Conservation (phyloP, 2,329 filamentous ascomycete genomes). For the Colletotrichum agaves region DNA sequence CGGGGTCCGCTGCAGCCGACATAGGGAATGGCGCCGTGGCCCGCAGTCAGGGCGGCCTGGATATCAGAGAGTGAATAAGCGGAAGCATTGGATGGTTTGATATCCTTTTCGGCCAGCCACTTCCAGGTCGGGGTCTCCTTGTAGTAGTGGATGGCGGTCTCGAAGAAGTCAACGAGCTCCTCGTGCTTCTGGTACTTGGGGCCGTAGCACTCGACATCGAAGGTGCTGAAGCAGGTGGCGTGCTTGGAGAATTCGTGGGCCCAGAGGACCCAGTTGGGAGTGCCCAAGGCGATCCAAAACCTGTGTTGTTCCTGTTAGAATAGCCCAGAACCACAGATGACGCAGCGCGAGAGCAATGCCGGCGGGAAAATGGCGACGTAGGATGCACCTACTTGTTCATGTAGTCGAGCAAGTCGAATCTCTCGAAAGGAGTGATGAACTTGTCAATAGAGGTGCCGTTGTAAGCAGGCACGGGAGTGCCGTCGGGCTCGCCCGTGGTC, state of each 20-base stretch:
- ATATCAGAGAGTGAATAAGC: slow-evolving; percentile 65
- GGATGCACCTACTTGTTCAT: slow-evolving; percentile 65
- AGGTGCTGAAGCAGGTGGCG: slow-evolving; percentile 74
- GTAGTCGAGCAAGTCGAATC: slow-evolving; percentile 68
- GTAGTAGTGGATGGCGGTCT: slow-evolving; percentile 69
- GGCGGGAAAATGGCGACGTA: background rate
- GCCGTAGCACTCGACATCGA: slow-evolving; percentile 73
- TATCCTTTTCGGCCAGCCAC: slow-evolving; percentile 66
- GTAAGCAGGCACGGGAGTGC: slow-evolving; percentile 66
- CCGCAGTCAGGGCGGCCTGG: slow-evolving; percentile 58
- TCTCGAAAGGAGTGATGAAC: slow-evolving; percentile 68
- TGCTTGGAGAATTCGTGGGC: slow-evolving; percentile 76
- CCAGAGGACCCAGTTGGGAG: slow-evolving; percentile 70
- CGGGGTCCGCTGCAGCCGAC: slow-evolving; percentile 69
- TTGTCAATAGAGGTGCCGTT: slow-evolving; percentile 66
- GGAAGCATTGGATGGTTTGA: slow-evolving; percentile 68
- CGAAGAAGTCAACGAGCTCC: slow-evolving; percentile 72
- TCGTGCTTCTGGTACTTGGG: slow-evolving; percentile 64
- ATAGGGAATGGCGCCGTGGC: slow-evolving; percentile 67
- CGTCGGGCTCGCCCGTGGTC: slow-evolving; percentile 65
- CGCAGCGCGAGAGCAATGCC: no score
- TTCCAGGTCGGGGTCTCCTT: slow-evolving; percentile 66
- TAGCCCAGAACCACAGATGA: background rate
- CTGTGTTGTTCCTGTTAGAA: slow-evolving; percentile 43
- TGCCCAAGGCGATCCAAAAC: slow-evolving; percentile 67